A percentile compares a stretch with the other conserved stretches of the same genome.
phyloP scores from a whole-genome alignment of 2,329 filamentous ascomycete species.

The Colletotrichum sp. region DNA sequence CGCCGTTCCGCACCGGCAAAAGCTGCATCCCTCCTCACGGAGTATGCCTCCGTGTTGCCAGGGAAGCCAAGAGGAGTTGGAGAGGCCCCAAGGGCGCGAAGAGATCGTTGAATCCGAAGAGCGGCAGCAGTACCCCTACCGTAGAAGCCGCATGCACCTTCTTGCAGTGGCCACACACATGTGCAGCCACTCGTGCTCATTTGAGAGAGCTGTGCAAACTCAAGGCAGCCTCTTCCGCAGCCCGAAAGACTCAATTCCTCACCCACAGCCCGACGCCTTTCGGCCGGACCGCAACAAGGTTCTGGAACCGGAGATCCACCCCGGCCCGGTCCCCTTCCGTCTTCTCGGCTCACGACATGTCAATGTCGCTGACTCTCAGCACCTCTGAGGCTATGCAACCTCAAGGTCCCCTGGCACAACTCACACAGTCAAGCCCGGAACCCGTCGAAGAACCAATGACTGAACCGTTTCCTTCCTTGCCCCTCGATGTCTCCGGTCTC shows the following conservation, averaged over 20 bases:
- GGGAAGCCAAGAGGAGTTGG: slow-evolving; percentile 71
- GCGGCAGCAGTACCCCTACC: slow-evolving; percentile 62
- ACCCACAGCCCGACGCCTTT: slow-evolving; percentile 63
- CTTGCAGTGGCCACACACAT: slow-evolving; percentile 69
- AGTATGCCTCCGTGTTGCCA: slow-evolving; percentile 68
- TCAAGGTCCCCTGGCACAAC: slow-evolving; percentile 63
- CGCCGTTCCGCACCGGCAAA: slow-evolving; percentile 68
- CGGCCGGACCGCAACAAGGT: slow-evolving; percentile 53
- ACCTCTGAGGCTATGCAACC: slow-evolving; percentile 71
- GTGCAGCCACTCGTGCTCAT: slow-evolving; percentile 65
- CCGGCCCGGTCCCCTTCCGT: slow-evolving; percentile 51
- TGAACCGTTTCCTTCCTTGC: slow-evolving; percentile 18
- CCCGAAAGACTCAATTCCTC: slow-evolving; percentile 50
- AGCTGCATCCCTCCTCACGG: slow-evolving; percentile 69
- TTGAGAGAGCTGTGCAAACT: slow-evolving; percentile 67
- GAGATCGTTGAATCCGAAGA: slow-evolving; percentile 37
- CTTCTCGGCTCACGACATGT: slow-evolving; percentile 68
- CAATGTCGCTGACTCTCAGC: slow-evolving; percentile 65
- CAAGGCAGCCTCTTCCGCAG: slow-evolving; percentile 50
- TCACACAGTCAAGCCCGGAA: slow-evolving; percentile 51
- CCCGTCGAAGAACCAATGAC: slow-evolving; percentile 19
- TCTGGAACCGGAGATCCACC: slow-evolving; percentile 54
- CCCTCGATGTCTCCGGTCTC: background rate
- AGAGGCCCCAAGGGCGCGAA: slow-evolving; percentile 57
- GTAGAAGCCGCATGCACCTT: slow-evolving; percentile 51